Conservation (phyloP, 2,329 filamentous ascomycete genomes). For the Harringtonia lauricola region DNA sequence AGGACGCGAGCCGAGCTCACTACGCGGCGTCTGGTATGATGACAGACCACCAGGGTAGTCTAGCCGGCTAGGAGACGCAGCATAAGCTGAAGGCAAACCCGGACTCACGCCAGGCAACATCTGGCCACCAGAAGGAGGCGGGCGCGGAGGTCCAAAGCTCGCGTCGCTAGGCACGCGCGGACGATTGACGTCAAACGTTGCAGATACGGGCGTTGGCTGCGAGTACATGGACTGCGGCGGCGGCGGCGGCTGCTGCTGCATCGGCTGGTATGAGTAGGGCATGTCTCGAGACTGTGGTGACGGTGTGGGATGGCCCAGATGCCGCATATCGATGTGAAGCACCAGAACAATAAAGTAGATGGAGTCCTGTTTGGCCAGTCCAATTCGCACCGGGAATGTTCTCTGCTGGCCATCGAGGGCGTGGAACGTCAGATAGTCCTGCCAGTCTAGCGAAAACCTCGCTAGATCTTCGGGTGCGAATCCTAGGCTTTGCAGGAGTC, state of each 20-base stretch:
- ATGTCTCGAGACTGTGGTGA: conserved; percentile 32
- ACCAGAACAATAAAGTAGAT: conserved; percentile 51
- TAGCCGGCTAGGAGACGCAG: conserved; percentile 29
- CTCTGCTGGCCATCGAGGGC: conserved; percentile 39
- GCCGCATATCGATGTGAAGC: conserved; percentile 25
- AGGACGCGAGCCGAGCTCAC: conserved; percentile 30
- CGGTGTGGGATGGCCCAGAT: conserved; percentile 31
- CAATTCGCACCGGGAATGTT: conserved; percentile 38
- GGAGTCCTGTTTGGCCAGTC: conserved; percentile 48
- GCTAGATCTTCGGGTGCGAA: conserved; percentile 42
- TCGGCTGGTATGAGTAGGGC: conserved; percentile 29
- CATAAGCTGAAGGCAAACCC: conserved; percentile 32
- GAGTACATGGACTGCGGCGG: conserved; percentile 22
- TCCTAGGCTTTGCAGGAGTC: conserved; percentile 42
- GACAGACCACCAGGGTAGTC: conserved; percentile 32
- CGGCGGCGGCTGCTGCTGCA: conserved; percentile 23
- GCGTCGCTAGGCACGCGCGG: conserved; percentile 23
- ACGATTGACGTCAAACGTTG: conserved; percentile 35
- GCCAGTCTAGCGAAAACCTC: conserved; percentile 39
- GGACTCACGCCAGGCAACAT: conserved; percentile 28
- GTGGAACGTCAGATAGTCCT: conserved; percentile 44
- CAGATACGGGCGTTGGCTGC: conserved; percentile 33
- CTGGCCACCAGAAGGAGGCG: conserved; percentile 13
- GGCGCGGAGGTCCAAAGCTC: background rate
- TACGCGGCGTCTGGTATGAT: conserved; percentile 43